Conservation (phyloP, 352 stramenopile genomes). For the Poterioochromonas sp. region DNA sequence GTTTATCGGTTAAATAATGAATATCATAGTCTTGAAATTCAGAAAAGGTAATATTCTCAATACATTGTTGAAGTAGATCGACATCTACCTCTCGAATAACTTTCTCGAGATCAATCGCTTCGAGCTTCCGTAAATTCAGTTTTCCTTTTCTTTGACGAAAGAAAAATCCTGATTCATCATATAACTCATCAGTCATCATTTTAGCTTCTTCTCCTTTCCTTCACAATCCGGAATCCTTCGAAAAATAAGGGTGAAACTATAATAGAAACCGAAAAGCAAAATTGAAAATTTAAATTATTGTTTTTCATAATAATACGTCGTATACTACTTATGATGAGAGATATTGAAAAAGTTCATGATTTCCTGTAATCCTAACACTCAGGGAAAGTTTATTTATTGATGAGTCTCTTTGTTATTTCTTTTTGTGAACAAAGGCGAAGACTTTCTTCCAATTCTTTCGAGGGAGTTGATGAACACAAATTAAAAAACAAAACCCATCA, state of each 20-base stretch:
- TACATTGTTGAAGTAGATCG: constrained; percentile 46
- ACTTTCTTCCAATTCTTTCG: too few relatives aligned
- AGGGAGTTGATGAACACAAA: neutral
- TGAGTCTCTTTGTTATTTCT: too few relatives aligned
- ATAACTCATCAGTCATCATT: neutral
- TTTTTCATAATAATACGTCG: too few relatives aligned
- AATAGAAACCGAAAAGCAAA: too few relatives aligned
- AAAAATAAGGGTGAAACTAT: too few relatives aligned
- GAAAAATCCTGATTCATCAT: neutral
- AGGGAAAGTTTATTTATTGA: too few relatives aligned
- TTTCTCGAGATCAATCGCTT: constrained; percentile 47
- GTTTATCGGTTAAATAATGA: constrained; percentile 50
- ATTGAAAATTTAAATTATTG: too few relatives aligned
- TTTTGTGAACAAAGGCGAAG: too few relatives aligned
- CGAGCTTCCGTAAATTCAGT: constrained; percentile 49
- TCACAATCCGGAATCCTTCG: too few relatives aligned
- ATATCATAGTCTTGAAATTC: constrained; percentile 54
- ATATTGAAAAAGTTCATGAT: constrained; percentile 96
- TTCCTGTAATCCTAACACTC: constrained; percentile 63
- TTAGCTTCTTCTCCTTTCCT: too few relatives aligned
- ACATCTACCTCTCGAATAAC: constrained; percentile 54
- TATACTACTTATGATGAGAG: constrained; percentile 93
- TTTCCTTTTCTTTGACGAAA: constrained; percentile 41
- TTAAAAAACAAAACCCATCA: too few relatives aligned
- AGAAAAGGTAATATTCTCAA: constrained; percentile 55